Evolutionary conservation across 2,329 filamentous ascomycete genomes (phyloP).

Genomic region (Trichoderma koningiopsis): DNA sequence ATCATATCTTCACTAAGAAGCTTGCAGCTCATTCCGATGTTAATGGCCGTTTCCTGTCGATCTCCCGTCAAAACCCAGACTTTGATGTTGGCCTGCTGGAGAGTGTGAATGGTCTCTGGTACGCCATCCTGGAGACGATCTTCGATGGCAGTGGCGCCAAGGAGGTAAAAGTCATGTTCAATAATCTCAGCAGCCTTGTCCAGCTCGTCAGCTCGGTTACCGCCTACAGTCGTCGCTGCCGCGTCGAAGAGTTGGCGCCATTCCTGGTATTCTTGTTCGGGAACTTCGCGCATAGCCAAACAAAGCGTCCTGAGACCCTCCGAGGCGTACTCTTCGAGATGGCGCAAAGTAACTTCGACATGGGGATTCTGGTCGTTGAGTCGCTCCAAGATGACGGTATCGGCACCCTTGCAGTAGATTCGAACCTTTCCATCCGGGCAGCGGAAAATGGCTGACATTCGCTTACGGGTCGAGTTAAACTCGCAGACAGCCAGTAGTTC

Average conservation of each 20-base stretch:
- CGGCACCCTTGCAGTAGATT: slow-evolving; percentile 93
- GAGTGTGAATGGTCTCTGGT: slow-evolving; percentile 94
- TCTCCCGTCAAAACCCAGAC: slow-evolving; percentile 98
- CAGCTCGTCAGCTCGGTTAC: slow-evolving; percentile 89
- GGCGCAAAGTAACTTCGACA: slow-evolving; percentile 85
- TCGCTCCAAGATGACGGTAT: slow-evolving; percentile 95
- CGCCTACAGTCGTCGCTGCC: slow-evolving; percentile 85
- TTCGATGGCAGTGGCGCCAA: slow-evolving; percentile 96
- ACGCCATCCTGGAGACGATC: slow-evolving; percentile 96
- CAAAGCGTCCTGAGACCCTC: slow-evolving; percentile 94
- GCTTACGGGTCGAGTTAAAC: slow-evolving; percentile 91
- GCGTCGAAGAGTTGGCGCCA: slow-evolving; percentile 87
- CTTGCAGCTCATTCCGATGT: slow-evolving; percentile 99
- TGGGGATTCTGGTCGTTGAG: slow-evolving; percentile 80
- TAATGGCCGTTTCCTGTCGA: slow-evolving; percentile 97
- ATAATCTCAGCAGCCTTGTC: slow-evolving; percentile 97
- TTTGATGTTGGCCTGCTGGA: slow-evolving; percentile 97
- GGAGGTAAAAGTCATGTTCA: slow-evolving; percentile 85
- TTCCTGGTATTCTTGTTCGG: slow-evolving; percentile 83
- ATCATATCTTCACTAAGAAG: slow-evolving; percentile 99
- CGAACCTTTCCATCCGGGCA: slow-evolving; percentile 95
- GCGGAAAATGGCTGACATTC: slow-evolving; percentile 97
- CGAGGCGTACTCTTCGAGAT: slow-evolving; percentile 97
- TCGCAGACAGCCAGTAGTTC: slow-evolving; percentile 96
- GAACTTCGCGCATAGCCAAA: slow-evolving; percentile 88